A percentile compares a stretch with the other conserved stretches of the same genome.
Conservation (phyloP, 2,329 filamentous ascomycete genomes). For the Ophiosphaerella narmari region DNA sequence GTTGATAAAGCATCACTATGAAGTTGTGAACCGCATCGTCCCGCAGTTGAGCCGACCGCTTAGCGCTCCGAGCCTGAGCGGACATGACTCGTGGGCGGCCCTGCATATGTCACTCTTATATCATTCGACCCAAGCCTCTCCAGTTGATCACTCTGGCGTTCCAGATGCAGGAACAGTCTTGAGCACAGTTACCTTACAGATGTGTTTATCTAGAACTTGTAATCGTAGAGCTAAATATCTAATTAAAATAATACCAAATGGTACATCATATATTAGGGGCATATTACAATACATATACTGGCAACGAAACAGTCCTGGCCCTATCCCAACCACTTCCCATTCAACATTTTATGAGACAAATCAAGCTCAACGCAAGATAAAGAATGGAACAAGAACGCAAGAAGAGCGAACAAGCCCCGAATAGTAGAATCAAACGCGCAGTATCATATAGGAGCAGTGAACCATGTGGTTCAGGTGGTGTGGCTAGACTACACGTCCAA, state of each 20-base stretch:
- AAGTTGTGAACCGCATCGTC: neutral
- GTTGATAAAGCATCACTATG: neutral
- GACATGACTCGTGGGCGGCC: slow-evolving; percentile 15
- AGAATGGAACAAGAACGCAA: slow-evolving; percentile 4
- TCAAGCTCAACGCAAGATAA: neutral
- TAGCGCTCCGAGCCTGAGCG: neutral
- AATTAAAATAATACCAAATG: slow-evolving; percentile 5
- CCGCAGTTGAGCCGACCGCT: neutral
- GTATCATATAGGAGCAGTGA: neutral
- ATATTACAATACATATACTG: slow-evolving; percentile 21
- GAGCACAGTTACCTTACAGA: too few relatives aligned
- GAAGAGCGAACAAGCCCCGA: neutral
- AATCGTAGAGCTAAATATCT: neutral
- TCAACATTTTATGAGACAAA: neutral
- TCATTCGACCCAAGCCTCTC: neutral
- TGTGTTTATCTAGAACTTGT: neutral
- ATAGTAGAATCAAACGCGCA: neutral
- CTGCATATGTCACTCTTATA: slow-evolving; percentile 2
- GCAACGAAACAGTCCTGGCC: slow-evolving; percentile 1
- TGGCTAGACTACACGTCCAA: too few relatives aligned
- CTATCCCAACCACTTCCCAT: neutral
- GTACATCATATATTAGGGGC: slow-evolving; percentile 12
- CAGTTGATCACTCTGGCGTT: neutral
- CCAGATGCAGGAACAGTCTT: neutral
- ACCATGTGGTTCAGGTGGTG: neutral